Evolutionary conservation across 106 monocot species (phyloP).

Genomic region (Cymbidium sinense): DNA sequence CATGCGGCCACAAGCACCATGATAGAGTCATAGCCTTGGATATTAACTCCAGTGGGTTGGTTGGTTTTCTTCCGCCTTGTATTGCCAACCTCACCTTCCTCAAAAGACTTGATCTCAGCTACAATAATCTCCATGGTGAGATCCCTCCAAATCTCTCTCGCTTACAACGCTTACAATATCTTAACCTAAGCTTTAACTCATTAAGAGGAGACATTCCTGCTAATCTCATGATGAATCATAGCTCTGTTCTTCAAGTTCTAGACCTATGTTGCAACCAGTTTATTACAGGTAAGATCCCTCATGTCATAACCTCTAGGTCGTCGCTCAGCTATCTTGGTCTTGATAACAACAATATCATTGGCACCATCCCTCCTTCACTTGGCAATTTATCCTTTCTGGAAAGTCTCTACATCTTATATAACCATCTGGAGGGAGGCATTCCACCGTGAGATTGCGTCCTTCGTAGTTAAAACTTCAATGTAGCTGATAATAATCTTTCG

Average conservation of each 20-base stretch:
- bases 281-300: conserved; percentile 18
- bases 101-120: conserved; percentile 9
- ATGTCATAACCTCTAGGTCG: neutral
- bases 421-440: conserved; percentile 19
- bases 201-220: conserved; percentile 15
- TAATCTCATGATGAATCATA: neutral
- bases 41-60: conserved; percentile 15
- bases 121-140: conserved; percentile 23
- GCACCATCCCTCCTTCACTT: conserved; percentile 6
- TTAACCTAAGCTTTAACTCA: conserved; percentile 26
- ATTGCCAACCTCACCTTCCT: conserved; percentile 45
- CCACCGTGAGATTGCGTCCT: neutral
- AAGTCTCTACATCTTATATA: neutral
- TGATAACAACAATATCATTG: neutral
- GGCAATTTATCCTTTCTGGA: conserved; percentile 6
- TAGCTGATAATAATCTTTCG: conserved; percentile 2
- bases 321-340: neutral
- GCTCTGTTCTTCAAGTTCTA: neutral
- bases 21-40: conserved; percentile 17
- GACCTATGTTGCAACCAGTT: conserved; percentile 3
- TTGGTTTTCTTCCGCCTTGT: conserved; percentile 25
- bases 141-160: conserved; percentile 30
- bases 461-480: neutral
- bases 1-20: conserved; percentile 11
- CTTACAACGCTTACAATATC: conserved; percentile 16